Evolutionary conservation across 2,329 filamentous ascomycete species (phyloP).

Genomic region (Davidsoniella australis): DNA sequence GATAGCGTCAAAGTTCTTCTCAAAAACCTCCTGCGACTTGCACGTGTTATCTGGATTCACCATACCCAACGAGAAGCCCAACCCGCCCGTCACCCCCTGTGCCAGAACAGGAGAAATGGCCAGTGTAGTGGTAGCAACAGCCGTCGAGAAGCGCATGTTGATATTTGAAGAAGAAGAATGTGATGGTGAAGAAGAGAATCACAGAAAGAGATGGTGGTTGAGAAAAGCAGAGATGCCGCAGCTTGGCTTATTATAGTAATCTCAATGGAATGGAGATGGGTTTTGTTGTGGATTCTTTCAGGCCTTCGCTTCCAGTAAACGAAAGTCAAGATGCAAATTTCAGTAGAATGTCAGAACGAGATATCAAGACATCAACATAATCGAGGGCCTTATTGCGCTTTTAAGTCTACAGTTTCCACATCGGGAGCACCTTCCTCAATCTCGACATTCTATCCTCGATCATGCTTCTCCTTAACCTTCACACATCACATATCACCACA

Average conservation of each 20-base stretch:
- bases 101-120: slow-evolving; percentile 20
- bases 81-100: slow-evolving; percentile 20
- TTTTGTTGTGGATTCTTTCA: background rate
- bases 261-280: background rate
- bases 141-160: slow-evolving; percentile 12
- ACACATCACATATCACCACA: too few relatives aligned
- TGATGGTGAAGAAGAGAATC: background rate
- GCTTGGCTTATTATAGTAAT: background rate
- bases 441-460: too few relatives aligned
- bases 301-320: background rate
- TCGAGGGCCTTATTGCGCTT: too few relatives aligned
- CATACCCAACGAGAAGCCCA: slow-evolving; percentile 51
- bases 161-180: background rate
- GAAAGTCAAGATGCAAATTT: too few relatives aligned
- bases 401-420: too few relatives aligned
- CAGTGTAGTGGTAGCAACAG: slow-evolving; percentile 9
- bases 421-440: too few relatives aligned
- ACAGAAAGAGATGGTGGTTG: background rate
- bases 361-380: too few relatives aligned
- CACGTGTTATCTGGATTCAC: slow-evolving; percentile 42
- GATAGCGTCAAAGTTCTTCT: slow-evolving; percentile 46
- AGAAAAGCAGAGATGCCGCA: background rate
- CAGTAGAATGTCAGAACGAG: too few relatives aligned
- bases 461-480: too few relatives aligned
- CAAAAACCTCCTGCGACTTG: slow-evolving; percentile 46